These are phyloP conservation scores for Coccomyxa sp. DNA, from an alignment of 139 green algal species.

Conservation along the genomic window DNA sequence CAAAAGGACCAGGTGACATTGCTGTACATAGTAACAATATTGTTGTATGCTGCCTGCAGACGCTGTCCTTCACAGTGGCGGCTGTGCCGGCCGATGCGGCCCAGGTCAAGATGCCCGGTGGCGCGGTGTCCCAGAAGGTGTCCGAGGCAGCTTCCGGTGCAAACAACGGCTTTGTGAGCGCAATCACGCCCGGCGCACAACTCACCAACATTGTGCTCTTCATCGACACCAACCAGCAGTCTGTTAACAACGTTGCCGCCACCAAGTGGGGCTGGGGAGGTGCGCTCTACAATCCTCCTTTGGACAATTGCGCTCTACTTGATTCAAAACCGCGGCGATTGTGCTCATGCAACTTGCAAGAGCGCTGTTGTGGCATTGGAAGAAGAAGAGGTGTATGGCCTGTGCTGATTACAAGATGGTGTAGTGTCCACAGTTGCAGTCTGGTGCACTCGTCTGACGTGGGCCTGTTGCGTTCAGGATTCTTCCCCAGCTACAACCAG, in stretches of 20 bases:
- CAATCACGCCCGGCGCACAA: neutral
- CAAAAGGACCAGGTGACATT: no score
- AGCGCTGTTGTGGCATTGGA: no score
- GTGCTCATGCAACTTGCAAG: no score
- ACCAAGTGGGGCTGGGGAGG: neutral
- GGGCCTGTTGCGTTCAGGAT: no score
- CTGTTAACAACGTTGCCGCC: neutral
- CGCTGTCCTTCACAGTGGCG: neutral
- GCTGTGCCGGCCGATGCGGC: neutral
- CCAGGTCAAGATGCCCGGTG: neutral
- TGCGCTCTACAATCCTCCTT: no score
- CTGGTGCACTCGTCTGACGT: no score
- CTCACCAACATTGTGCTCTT: neutral
- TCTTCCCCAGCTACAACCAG: neutral
- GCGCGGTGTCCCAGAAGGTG: neutral
- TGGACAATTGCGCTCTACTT: no score
- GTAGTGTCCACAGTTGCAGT: no score
- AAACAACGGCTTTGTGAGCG: neutral
- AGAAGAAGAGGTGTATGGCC: no score
- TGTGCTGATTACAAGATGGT: no score
- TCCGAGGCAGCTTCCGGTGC: neutral
- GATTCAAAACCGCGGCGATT: no score
- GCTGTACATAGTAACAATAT: no score
- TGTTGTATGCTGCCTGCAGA: neutral
- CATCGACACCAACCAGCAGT: neutral